These are phyloP conservation scores for Geotrichum citri-aurantii DNA, from an alignment of 1,139 yeast species.

Conservation along the genomic window DNA sequence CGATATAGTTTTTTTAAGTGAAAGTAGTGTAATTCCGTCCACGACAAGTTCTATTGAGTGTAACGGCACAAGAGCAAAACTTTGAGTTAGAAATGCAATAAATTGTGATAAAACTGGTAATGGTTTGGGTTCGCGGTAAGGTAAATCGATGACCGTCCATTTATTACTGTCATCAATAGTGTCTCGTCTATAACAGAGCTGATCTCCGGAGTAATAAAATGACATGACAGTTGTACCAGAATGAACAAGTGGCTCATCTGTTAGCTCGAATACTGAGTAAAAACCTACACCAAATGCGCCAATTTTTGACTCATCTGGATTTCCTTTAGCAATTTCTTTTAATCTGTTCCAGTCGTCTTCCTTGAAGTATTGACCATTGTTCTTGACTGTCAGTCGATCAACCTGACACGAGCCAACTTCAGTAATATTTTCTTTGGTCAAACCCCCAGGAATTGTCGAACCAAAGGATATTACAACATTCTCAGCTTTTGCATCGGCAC, in stretches of 20 bases:
- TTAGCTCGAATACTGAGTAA: constrained; percentile 95
- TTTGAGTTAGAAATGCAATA: constrained; percentile 39
- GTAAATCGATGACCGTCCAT: constrained; percentile 40
- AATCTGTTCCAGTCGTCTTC: constrained; percentile 40
- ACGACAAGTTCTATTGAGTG: constrained; percentile 30
- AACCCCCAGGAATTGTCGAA: constrained; percentile 18
- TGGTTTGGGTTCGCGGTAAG: constrained; percentile 32
- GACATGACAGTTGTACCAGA: constrained; percentile 38
- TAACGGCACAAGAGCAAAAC: constrained; percentile 36
- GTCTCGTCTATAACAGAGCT: constrained; percentile 35
- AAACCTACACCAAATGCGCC: constrained; percentile 99
- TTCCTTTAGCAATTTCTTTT: constrained; percentile 41
- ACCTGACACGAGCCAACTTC: constrained; percentile 31
- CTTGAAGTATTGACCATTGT: constrained; percentile 37
- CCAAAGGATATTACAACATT: constrained; percentile 34
- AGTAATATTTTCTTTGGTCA: constrained; percentile 20
- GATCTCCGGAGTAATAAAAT: constrained; percentile 39
- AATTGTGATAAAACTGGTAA: constrained; percentile 36
- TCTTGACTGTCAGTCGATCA: constrained; percentile 32
- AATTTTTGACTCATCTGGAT: constrained; percentile 91
- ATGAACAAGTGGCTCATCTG: constrained; percentile 54
- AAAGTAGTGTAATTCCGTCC: constrained; percentile 31
- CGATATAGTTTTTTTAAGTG: constrained; percentile 29
- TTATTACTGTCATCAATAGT: constrained; percentile 25
- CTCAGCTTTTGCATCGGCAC: constrained; percentile 40